Conservation (phyloP, 805 yeast species). For the Yarrowia sp. region DNA sequence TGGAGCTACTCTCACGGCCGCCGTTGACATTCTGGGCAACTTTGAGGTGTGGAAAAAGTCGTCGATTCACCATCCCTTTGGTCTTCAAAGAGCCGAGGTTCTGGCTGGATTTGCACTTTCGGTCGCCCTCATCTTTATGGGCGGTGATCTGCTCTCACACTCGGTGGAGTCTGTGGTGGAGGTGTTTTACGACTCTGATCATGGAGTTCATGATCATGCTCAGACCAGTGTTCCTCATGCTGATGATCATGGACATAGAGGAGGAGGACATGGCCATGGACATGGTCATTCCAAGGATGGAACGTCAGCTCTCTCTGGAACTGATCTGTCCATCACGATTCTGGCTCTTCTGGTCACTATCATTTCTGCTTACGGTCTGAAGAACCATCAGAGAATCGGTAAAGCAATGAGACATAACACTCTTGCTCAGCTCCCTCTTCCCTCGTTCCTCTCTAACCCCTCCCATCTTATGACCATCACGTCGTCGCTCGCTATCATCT, state of each 20-base stretch:
- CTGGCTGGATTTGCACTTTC: constrained; percentile 83
- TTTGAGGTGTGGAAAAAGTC: constrained; percentile 88
- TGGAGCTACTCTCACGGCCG: constrained; percentile 65
- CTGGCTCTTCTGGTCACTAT: constrained; percentile 38
- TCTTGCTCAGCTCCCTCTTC: constrained; percentile 29
- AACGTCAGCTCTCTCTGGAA: constrained; percentile 18
- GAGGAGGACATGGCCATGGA: constrained; percentile 28
- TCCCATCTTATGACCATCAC: constrained; percentile 38
- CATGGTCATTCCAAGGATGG: constrained; percentile 22
- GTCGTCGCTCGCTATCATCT: constrained; percentile 37
- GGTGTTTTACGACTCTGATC: constrained; percentile 39
- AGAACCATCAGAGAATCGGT: constrained; percentile 39
- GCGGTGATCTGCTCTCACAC: constrained; percentile 84
- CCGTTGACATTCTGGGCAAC: constrained; percentile 80
- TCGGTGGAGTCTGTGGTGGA: constrained; percentile 69
- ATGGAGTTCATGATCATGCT: constrained; percentile 36
- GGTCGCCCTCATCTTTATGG: constrained; percentile 83
- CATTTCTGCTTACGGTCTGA: constrained; percentile 40
- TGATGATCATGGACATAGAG: constrained; percentile 35
- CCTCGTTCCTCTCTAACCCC: constrained; percentile 35
- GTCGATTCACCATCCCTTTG: constrained; percentile 85
- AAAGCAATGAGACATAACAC: constrained; percentile 31
- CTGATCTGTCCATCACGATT: constrained; percentile 33
- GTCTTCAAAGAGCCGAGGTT: constrained; percentile 87
- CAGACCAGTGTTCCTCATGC: constrained; percentile 32